These are phyloP conservation scores for Cenchrus americanus DNA, from an alignment of 176 grass and related monocot genomes.

Conservation along the genomic window DNA sequence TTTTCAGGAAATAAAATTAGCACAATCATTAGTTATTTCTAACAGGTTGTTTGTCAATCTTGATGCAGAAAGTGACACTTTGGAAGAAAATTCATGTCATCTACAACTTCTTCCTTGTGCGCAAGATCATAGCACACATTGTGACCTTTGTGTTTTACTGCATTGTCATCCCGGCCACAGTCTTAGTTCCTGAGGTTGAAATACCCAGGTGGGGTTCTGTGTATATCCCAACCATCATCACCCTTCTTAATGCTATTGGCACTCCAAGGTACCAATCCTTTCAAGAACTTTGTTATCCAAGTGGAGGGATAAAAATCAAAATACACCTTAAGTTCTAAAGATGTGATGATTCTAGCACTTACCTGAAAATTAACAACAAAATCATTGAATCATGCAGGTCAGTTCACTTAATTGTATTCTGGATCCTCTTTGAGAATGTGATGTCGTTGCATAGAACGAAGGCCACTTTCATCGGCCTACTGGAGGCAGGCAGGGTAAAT, in stretches of 20 bases:
- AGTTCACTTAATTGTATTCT: conserved; percentile 74
- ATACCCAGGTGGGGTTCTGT: conserved; percentile 79
- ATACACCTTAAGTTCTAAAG: background rate
- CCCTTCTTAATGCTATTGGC: conserved; percentile 67
- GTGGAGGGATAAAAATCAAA: background rate
- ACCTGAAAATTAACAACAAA: conserved; percentile 11
- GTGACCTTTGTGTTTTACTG: conserved; percentile 88
- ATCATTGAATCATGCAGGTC: conserved; percentile 55
- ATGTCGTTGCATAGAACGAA: conserved; percentile 93
- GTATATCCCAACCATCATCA: conserved; percentile 74
- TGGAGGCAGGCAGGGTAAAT: conserved; percentile 78
- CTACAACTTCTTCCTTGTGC: conserved; percentile 82
- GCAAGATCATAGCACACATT: conserved; percentile 78
- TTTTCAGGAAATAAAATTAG: background rate
- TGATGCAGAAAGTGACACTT: conserved; percentile 71
- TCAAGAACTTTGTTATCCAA: conserved; percentile 3
- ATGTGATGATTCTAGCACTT: background rate
- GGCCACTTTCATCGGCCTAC: conserved; percentile 69
- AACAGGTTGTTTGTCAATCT: conserved; percentile 36
- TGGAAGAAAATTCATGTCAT: conserved; percentile 83
- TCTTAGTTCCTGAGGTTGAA: conserved; percentile 76
- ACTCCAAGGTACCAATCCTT: conserved; percentile 61
- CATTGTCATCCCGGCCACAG: conserved; percentile 67
- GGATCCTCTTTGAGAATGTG: conserved; percentile 88
- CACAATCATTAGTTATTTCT: background rate